Percentiles rank a stretch among this genome's conserved stretches.
These are phyloP conservation scores for Citropsis articulata DNA, from an alignment of 345 rosid genomes.

Conservation along the genomic window DNA sequence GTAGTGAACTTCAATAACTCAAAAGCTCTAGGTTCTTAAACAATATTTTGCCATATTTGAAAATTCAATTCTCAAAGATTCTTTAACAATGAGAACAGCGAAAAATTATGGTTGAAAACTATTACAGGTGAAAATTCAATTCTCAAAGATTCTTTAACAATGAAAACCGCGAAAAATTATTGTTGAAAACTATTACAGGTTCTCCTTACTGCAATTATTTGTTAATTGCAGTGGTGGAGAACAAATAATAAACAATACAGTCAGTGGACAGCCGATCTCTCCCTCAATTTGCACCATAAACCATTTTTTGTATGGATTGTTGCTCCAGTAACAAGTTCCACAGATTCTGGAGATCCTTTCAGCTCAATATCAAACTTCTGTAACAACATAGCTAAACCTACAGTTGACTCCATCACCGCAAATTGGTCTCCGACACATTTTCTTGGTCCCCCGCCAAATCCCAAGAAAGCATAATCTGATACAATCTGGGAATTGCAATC, in stretches of 20 bases:
- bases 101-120: background rate
- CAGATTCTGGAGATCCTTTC: constrained; percentile 63
- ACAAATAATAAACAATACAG: background rate
- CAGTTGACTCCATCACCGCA: constrained; percentile 88
- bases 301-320: constrained; percentile 88
- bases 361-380: constrained; percentile 78
- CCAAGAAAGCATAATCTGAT: constrained; percentile 85
- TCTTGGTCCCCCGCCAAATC: constrained; percentile 93
- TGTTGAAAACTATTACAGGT: background rate
- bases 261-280: constrained; percentile 35
- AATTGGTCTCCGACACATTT: constrained; percentile 96
- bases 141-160: background rate
- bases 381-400: constrained; percentile 67
- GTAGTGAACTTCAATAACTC: no score
- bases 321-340: constrained; percentile 84
- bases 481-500: constrained; percentile 44
- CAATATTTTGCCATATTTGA: no score
- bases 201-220: background rate
- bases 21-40: no score
- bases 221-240: background rate
- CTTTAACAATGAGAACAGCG: no score
- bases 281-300: constrained; percentile 78
- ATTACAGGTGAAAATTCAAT: background rate
- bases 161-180: background rate
- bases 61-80: no score